Evolutionary conservation across 2,329 filamentous ascomycete species (phyloP).

Genomic region (Penicillium sp.): DNA sequence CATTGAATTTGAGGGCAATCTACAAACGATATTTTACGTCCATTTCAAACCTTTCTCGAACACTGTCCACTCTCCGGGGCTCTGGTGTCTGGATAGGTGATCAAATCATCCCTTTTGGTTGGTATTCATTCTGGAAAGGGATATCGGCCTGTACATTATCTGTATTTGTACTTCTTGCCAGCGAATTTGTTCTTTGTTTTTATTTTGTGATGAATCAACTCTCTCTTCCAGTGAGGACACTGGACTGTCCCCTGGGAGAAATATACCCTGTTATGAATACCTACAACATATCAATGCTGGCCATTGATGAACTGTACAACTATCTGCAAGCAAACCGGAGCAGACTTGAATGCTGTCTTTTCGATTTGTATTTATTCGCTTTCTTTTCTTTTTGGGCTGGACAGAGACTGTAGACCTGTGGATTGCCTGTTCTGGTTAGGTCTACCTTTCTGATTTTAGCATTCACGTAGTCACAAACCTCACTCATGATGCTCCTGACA

Average conservation of each 20-base stretch:
- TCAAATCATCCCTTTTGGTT: not conserved
- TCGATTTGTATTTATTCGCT: not conserved
- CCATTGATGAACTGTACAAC: constrained; percentile 8
- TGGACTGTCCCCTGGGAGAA: constrained; percentile 5
- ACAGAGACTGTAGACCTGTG: no score
- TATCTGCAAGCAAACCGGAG: not conserved
- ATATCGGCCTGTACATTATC: constrained; percentile 8
- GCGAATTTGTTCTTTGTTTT: not conserved
- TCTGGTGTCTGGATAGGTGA: not conserved
- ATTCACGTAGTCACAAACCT: no score
- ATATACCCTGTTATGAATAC: constrained; percentile 11
- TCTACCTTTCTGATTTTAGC: no score
- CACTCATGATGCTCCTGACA: no score
- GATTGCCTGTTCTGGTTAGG: no score
- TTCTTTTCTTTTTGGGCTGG: no score
- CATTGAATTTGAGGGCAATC: constrained; percentile 11
- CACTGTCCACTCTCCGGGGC: constrained; percentile 1
- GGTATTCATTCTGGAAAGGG: constrained; percentile 4
- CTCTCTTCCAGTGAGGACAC: constrained; percentile 1
- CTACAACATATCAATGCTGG: not conserved
- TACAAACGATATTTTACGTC: constrained; percentile 17
- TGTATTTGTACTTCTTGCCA: constrained; percentile 5
- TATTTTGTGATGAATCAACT: constrained; percentile 1
- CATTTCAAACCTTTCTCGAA: not conserved
- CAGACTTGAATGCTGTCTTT: not conserved